Evolutionary conservation across 1,284 basidiomycete genomes (phyloP).

Genomic region (Cryptococcus maquisensis): DNA sequence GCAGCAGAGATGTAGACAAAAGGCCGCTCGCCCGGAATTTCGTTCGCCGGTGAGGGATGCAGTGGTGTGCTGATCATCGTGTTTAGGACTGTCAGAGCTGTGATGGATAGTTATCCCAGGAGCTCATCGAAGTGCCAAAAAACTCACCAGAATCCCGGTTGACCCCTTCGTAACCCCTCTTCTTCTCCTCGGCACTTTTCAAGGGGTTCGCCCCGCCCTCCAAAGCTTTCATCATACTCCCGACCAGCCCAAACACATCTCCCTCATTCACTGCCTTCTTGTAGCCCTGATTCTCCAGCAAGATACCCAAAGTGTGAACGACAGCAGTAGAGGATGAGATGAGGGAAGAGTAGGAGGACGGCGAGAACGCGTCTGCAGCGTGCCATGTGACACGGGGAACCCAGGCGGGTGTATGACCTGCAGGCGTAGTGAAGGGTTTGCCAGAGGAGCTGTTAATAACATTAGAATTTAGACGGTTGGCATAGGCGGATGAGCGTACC

Average conservation of each 20-base stretch:
- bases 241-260: conserved; percentile 57
- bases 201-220: conserved; percentile 59
- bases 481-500: conserved; percentile 52
- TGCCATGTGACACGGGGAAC: conserved; percentile 71
- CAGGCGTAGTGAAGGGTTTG: conserved; percentile 74
- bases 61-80: conserved; percentile 55
- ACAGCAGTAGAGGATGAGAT: conserved; percentile 66
- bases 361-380: conserved; percentile 70
- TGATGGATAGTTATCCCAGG: background rate
- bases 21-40: conserved; percentile 13
- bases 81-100: conserved; percentile 69
- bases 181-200: conserved; percentile 47
- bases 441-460: conserved; percentile 67
- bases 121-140: background rate
- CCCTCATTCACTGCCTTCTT: conserved; percentile 55
- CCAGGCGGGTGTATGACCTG: conserved; percentile 87
- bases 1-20: conserved; percentile 95
- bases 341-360: conserved; percentile 66
- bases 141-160: conserved; percentile 85
- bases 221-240: conserved; percentile 45
- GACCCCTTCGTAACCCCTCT: conserved; percentile 65
- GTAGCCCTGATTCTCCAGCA: conserved; percentile 78
- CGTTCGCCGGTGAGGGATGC: conserved; percentile 13
- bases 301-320: conserved; percentile 90
- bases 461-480: background rate